Base-by-base conservation (phyloP, 1,284 basidiomycete species). In the Malassezia cuniculi region DNA sequence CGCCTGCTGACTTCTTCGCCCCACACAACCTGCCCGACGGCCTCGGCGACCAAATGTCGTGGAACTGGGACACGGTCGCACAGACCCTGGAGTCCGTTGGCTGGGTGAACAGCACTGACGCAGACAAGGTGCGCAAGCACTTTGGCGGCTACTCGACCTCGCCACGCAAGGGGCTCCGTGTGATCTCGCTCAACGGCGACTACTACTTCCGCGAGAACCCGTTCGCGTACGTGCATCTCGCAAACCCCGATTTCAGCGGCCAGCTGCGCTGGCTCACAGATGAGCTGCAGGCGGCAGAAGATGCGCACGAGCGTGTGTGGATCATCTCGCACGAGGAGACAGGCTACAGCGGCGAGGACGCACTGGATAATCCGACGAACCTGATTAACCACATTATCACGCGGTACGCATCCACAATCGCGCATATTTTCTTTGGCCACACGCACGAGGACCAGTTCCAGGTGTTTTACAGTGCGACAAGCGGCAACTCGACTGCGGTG, bases 391-490 rank as follows among this genome's bases (percentile, higher is more conserved):
- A 53, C 41, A 84, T 82, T 41, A 79, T 85, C 37, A 80, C 83
- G 55, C 77, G 82, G 8, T 85, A 76, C 66, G 25, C 27, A 12
- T 79, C 82, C 59, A 80, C 83, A 38, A 81, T 85, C 45, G 78
- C 80, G 19, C 78, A 79, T 78, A 52, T 83, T 30, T 82, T 84
- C 70, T 83, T 74, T 55, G 82, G 81, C 1, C 82, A 85, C 60
- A 79, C 80, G 1, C 82, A 85, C 48, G 81, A 85, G 60, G 82
- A 85, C 59, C 75, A 82, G 62, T 62, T 81, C 38, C 77, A 75
- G 77, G 77, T 85, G 30, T 84, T 76, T 66, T 85, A 84, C 57
- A 79, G 81, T 59, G 82, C 82, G 60, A 81, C 71, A 20, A 82
- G 78, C 1, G 38, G 38, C 3, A 39, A 39, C 24, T 27, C 31